Conservation (phyloP, 352 stramenopile species). For the Phytopythium ostracodes region DNA sequence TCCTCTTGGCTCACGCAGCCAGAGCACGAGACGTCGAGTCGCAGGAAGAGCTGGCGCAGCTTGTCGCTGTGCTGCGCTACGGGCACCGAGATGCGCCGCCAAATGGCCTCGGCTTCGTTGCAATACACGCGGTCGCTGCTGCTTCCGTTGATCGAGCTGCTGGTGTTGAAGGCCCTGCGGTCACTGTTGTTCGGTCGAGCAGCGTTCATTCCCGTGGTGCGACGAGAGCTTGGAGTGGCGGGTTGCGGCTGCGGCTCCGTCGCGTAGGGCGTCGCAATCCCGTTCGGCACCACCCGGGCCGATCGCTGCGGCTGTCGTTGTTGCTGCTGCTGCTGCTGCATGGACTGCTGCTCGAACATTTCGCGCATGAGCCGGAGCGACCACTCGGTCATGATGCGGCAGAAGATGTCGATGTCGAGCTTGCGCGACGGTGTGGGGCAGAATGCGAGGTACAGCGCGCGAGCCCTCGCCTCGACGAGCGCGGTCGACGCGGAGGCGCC, state of each 20-base stretch:
- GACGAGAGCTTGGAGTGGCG: background rate
- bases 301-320: constrained; percentile 6
- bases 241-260: constrained; percentile 9
- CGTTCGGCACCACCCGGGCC: background rate
- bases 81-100: constrained; percentile 46
- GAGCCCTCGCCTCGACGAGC: constrained; percentile 10
- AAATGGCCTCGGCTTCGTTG: constrained; percentile 48
- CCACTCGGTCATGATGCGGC: constrained; percentile 79
- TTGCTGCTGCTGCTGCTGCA: constrained; percentile 13
- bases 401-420: constrained; percentile 78
- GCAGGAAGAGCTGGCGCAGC: constrained; percentile 68
- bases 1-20: constrained; percentile 61
- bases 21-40: constrained; percentile 72
- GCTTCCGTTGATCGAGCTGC: background rate
- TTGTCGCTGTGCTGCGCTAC: constrained; percentile 59
- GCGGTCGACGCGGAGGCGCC: background rate
- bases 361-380: constrained; percentile 52
- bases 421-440: constrained; percentile 64
- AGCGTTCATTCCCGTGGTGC: background rate
- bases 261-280: constrained; percentile 51
- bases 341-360: constrained; percentile 28
- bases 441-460: constrained; percentile 62
- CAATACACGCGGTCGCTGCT: background rate
- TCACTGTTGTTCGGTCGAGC: background rate
- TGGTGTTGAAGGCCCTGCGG: constrained; percentile 1